phyloP scores from a whole-genome alignment of 306 rosid species.

The Dalbergia oliveri region DNA sequence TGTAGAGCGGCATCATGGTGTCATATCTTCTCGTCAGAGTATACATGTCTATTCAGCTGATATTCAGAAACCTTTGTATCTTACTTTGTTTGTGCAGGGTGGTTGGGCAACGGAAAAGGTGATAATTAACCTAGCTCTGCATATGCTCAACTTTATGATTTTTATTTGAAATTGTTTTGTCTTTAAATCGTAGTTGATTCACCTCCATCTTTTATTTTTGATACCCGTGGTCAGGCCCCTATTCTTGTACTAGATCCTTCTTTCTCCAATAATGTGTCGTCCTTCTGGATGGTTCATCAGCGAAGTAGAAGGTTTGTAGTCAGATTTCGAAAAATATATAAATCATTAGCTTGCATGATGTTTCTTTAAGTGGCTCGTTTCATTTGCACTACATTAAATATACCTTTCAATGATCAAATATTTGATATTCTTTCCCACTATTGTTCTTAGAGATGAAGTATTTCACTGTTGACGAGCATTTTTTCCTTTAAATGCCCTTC shows the following conservation, averaged over 20 bases:
- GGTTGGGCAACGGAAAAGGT: slow-evolving; percentile 99
- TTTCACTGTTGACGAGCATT: slow-evolving; percentile 21
- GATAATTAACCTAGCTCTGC: slow-evolving; percentile 40
- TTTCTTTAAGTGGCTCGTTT: slow-evolving; percentile 24
- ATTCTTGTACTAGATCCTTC: slow-evolving; percentile 81
- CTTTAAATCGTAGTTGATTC: slow-evolving; percentile 12
- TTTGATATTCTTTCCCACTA: slow-evolving; percentile 15
- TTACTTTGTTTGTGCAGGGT: slow-evolving; percentile 79
- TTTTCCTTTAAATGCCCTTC: not conserved
- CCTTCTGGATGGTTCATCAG: slow-evolving; percentile 92
- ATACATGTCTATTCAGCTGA: slow-evolving; percentile 87
- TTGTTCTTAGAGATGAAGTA: not conserved
- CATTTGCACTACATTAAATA: not conserved
- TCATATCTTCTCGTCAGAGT: slow-evolving; percentile 76
- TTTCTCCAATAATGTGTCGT: slow-evolving; percentile 71
- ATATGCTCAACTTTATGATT: slow-evolving; percentile 2
- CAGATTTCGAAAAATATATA: not conserved
- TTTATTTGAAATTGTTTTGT: not conserved
- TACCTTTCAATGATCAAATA: not conserved
- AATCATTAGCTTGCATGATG: not conserved
- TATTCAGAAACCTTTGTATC: slow-evolving; percentile 81
- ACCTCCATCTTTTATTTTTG: slow-evolving; percentile 30
- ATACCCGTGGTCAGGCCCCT: slow-evolving; percentile 69
- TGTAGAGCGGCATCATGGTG: slow-evolving; percentile 69
- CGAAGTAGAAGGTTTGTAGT: slow-evolving; percentile 80